Base-by-base conservation (phyloP, 257 asterid genomes). In the Gardenia jasminoides region DNA sequence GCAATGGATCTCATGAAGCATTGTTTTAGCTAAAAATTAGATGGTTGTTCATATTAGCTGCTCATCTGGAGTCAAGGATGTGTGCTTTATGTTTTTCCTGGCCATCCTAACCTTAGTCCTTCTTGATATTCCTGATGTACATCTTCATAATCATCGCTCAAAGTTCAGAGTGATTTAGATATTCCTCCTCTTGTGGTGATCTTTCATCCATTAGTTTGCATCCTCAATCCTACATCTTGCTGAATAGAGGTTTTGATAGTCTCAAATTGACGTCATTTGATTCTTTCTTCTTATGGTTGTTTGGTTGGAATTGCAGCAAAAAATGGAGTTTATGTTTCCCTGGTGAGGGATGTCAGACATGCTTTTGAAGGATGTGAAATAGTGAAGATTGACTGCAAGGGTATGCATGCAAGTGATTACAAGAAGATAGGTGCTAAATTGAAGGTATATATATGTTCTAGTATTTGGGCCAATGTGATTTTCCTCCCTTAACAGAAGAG, bases 361-460 rank as follows among this genome's bases (percentile, higher is more conserved):
- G 98, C 98, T 61, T 96, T 96, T 74, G 98, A 96, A 90, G 99
- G 94, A 69, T 96, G 92, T 13, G 83, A 83, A 59, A 64, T 96
- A 85, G 99, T 90, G 86, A 93, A 88, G 88, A 85, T 96, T 67
- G 97, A 96, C 78, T 96, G 99, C 90, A 89, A 81, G 89, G 99
- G 99, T 76, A 70, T 96, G 91, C 90, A 91, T 39, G 85, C 99
- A 41, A 93, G 98, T 83, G 99, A 96, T 82, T 96, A 96, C 87
- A 96, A 96, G 89, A 93, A 91, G 89, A 39, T 96, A 15, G 99
- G 99, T 65, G 99, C 97, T 74, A 96, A 96, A 87, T 88, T 96
- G 67, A 95, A 89, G 97, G 99, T 95, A 76, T 28, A 77, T 74
- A 13, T 77, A 41, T 76, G 8, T 75, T 74, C 50, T 66, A n/a